phyloP scores from a whole-genome alignment of 306 rosid species.

The Canavalia gladiata region DNA sequence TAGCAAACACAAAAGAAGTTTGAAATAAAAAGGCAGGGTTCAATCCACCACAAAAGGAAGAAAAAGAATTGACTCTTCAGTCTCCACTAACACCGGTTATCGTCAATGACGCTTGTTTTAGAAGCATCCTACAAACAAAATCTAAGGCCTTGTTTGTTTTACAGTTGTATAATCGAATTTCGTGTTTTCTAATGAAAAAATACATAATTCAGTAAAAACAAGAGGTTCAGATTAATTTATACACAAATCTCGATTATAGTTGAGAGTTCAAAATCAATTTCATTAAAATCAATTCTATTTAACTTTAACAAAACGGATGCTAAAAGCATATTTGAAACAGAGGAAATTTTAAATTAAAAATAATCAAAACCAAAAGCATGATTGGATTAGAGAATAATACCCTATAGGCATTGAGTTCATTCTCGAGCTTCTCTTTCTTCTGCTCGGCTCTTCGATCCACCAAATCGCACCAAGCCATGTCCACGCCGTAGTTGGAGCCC shows the following conservation, averaged over 20 bases:
- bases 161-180: too few relatives aligned
- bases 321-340: background rate
- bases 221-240: too few relatives aligned
- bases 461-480: slow-evolving; percentile 73
- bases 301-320: too few relatives aligned
- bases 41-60: background rate
- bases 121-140: background rate
- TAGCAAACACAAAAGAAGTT: background rate
- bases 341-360: background rate
- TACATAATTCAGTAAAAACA: too few relatives aligned
- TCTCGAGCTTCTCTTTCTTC: slow-evolving; percentile 96
- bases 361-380: background rate
- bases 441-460: slow-evolving; percentile 86
- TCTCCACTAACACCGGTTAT: background rate
- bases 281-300: too few relatives aligned
- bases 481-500: slow-evolving; percentile 70
- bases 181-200: too few relatives aligned
- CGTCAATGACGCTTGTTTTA: background rate
- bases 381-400: slow-evolving; percentile 53
- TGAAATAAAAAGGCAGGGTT: background rate
- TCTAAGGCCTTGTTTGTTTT: background rate
- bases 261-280: too few relatives aligned
- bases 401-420: slow-evolving; percentile 93
- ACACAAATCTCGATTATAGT: too few relatives aligned
- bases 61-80: background rate